phyloP scores from a whole-genome alignment of 2,329 filamentous ascomycete species.

The Xylaria sp. region DNA sequence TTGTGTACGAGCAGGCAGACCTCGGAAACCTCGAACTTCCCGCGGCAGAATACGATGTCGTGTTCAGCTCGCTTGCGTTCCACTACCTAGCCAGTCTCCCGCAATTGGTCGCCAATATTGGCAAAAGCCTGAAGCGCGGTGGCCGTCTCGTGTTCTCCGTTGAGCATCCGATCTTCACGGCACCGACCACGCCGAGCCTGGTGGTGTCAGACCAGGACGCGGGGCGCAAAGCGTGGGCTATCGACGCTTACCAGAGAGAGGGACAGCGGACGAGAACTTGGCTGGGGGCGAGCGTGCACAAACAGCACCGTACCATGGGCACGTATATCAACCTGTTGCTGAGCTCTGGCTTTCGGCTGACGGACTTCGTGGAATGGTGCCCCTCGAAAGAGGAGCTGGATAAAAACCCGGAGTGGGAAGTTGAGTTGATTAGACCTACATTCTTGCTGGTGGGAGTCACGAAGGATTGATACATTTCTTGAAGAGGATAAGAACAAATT shows the following conservation, averaged over 20 bases:
- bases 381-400: slow-evolving; percentile 40
- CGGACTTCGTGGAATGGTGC: slow-evolving; percentile 55
- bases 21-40: slow-evolving; percentile 49
- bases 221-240: slow-evolving; percentile 54
- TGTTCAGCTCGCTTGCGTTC: slow-evolving; percentile 56
- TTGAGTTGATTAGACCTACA: slow-evolving; percentile 40
- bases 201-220: slow-evolving; percentile 46
- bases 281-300: slow-evolving; percentile 53
- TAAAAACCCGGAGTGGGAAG: slow-evolving; percentile 33
- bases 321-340: slow-evolving; percentile 55
- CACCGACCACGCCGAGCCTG: slow-evolving; percentile 51
- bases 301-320: slow-evolving; percentile 59
- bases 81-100: slow-evolving; percentile 54
- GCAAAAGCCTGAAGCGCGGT: slow-evolving; percentile 33
- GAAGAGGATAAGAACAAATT: not conserved
- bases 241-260: slow-evolving; percentile 57
- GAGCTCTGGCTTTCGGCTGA: slow-evolving; percentile 52
- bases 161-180: slow-evolving; percentile 61
- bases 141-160: slow-evolving; percentile 58
- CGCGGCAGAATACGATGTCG: slow-evolving; percentile 50
- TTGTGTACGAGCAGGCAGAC: slow-evolving; percentile 51
- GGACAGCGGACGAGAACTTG: slow-evolving; percentile 55
- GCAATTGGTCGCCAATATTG: slow-evolving; percentile 49
- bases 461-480: slow-evolving; percentile 21
- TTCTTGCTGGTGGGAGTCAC: slow-evolving; percentile 41